These are phyloP conservation scores for Apiotrichum akiyoshidainum DNA, from an alignment of 1,284 basidiomycete genomes.

Conservation along the genomic window DNA sequence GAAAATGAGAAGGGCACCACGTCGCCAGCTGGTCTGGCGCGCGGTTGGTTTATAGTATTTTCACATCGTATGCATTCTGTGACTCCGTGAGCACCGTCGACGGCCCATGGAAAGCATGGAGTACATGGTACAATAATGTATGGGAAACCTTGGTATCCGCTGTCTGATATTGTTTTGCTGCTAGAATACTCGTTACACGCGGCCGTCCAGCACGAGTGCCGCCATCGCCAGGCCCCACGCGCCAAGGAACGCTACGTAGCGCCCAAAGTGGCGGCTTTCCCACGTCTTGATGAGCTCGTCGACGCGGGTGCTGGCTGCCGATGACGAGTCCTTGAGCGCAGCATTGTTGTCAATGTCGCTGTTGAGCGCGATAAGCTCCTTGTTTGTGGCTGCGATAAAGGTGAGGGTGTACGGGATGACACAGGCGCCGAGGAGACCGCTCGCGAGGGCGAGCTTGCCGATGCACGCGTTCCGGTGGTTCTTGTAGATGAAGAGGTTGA, in stretches of 20 bases:
- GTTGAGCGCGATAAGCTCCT: conserved; percentile 15
- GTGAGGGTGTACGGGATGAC: conserved; percentile 28
- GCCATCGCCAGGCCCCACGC: conserved; percentile 11
- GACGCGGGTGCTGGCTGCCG: conserved; percentile 3
- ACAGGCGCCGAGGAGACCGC: conserved; percentile 19
- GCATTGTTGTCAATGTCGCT: conserved; percentile 8
- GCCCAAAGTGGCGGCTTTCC: conserved; percentile 23
- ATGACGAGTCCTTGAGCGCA: background rate
- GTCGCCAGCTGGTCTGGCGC: no score
- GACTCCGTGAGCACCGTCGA: no score
- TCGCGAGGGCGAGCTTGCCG: conserved; percentile 18
- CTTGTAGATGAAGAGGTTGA: conserved; percentile 19
- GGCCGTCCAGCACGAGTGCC: conserved; percentile 11
- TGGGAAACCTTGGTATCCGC: no score
- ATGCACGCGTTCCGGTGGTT: conserved; percentile 20
- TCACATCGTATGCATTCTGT: no score
- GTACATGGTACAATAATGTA: no score
- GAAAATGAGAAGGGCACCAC: no score
- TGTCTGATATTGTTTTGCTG: background rate
- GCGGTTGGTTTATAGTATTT: no score
- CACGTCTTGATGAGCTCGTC: conserved; percentile 23
- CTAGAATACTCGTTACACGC: background rate
- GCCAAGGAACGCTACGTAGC: conserved; percentile 13
- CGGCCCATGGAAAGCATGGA: no score
- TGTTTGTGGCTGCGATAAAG: conserved; percentile 23